Conservation (phyloP, 2,329 filamentous ascomycete species). For the Epichloe hybrida region DNA sequence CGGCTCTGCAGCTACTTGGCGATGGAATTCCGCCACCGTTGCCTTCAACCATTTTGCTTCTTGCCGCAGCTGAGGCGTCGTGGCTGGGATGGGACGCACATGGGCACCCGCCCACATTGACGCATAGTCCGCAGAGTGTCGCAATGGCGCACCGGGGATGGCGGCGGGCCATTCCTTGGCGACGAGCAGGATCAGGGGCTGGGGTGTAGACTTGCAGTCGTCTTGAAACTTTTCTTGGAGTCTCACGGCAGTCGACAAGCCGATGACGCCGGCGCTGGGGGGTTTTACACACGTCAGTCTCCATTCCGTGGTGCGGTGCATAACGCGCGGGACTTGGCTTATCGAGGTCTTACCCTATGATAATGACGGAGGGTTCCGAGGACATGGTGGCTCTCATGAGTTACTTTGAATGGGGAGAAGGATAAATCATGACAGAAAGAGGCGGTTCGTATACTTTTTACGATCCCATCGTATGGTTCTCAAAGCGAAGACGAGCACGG, state of each 20-base stretch:
- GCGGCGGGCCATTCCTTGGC: slow-evolving; percentile 23
- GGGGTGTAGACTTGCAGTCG: neutral
- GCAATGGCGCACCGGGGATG: slow-evolving; percentile 16
- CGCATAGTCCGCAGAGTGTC: slow-evolving; percentile 30
- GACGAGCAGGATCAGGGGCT: slow-evolving; percentile 13
- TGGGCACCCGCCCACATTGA: slow-evolving; percentile 46
- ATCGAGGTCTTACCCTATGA: slow-evolving; percentile 5
- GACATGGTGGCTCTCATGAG: neutral
- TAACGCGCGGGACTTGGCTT: too few species aligned
- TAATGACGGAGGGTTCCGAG: neutral
- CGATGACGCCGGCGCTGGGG: slow-evolving; percentile 37
- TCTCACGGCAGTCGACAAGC: slow-evolving; percentile 33
- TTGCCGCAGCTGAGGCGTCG: slow-evolving; percentile 17
- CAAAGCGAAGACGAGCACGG: neutral
- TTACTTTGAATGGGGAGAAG: neutral
- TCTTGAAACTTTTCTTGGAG: slow-evolving; percentile 20
- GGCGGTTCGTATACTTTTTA: neutral
- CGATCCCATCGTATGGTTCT: neutral
- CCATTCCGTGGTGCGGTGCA: too few species aligned
- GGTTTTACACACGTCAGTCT: neutral
- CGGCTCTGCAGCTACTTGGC: slow-evolving; percentile 12
- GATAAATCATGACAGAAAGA: neutral
- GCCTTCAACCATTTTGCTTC: slow-evolving; percentile 20
- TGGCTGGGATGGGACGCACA: slow-evolving; percentile 34
- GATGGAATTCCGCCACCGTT: slow-evolving; percentile 14